These are phyloP conservation scores for Trebouxia sp. DNA, from an alignment of 139 green algal species.

Conservation along the genomic window DNA sequence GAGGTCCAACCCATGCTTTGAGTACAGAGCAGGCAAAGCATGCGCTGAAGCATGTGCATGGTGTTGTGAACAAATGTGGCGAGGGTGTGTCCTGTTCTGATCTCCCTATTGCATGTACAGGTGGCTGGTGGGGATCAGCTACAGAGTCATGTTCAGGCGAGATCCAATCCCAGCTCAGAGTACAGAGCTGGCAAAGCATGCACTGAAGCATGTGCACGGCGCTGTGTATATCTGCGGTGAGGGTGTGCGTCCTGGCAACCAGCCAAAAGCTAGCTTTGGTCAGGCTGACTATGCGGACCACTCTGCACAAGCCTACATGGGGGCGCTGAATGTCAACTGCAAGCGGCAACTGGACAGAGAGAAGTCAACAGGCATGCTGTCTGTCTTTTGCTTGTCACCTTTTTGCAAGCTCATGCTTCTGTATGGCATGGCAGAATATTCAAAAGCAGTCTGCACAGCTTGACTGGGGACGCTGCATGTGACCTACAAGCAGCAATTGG, in stretches of 20 bases:
- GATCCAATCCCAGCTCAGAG: conserved; percentile 9
- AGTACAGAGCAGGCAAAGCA: neutral
- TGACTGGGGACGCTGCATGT: too few species aligned
- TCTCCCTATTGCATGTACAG: neutral
- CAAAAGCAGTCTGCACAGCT: too few species aligned
- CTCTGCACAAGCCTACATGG: neutral
- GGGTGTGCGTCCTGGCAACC: neutral
- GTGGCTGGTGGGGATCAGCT: conserved; percentile 30
- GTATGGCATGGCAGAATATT: too few species aligned
- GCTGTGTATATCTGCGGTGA: conserved; percentile 8
- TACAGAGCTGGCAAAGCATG: neutral
- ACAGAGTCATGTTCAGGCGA: conserved; percentile 17
- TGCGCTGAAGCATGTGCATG: conserved; percentile 20
- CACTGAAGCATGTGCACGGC: conserved; percentile 21
- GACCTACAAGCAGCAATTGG: too few species aligned
- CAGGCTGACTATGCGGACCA: neutral
- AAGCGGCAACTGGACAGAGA: neutral
- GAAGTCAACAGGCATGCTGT: neutral
- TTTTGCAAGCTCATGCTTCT: too few species aligned
- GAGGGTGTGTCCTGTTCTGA: too few species aligned
- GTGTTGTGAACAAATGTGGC: too few species aligned
- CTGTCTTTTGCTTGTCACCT: too few species aligned
- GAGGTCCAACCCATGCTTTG: neutral
- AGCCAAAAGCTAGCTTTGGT: neutral
- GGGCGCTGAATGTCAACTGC: neutral